These are phyloP conservation scores for Fusarium sp. DNA, from an alignment of 2,329 filamentous ascomycete species.

Conservation along the genomic window DNA sequence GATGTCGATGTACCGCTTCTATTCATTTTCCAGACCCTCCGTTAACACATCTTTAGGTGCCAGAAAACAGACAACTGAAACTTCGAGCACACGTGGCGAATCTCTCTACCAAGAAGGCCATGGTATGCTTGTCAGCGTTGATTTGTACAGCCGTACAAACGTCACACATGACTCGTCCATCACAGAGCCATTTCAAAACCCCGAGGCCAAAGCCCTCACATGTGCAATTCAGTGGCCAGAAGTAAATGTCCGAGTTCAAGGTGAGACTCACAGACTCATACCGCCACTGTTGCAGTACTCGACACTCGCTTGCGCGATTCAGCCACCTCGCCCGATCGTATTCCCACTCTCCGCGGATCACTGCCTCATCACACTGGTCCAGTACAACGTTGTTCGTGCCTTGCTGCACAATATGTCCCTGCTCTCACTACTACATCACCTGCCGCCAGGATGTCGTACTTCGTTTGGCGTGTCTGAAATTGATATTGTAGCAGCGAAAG, in stretches of 20 bases:
- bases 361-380: not conserved
- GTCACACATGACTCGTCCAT: not conserved
- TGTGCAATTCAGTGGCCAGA: rapidly evolving
- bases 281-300: not conserved
- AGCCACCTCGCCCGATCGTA: not conserved
- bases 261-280: not conserved
- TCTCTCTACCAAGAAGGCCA: not conserved
- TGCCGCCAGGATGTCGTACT: not conserved
- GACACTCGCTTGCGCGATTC: not conserved
- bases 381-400: not conserved
- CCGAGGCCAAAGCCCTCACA: not conserved
- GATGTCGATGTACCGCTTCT: not conserved
- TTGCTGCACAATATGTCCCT: not conserved
- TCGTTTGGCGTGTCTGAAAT: not conserved
- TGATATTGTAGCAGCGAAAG: rapidly evolving
- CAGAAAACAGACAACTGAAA: not conserved
- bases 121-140: not conserved
- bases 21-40: not conserved
- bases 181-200: not conserved
- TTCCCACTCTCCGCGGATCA: not conserved
- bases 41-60: not conserved
- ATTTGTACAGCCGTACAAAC: not conserved
- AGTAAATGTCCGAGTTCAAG: rapidly evolving
- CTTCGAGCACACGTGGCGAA: not conserved
- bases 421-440: not conserved